phyloP scores from a whole-genome alignment of 2,329 filamentous ascomycete genomes.

The Claviceps arundinis region DNA sequence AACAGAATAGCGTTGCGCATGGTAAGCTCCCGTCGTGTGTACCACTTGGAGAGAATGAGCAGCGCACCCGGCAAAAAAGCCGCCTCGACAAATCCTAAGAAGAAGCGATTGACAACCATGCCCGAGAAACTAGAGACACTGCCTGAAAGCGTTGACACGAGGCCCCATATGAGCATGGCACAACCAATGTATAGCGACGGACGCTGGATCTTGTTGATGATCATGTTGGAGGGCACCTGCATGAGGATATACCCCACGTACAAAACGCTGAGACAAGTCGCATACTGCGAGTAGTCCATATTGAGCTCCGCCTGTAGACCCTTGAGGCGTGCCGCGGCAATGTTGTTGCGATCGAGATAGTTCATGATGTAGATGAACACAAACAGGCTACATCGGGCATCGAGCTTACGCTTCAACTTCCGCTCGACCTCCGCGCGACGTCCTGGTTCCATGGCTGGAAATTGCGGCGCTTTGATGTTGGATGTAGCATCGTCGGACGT shows the following conservation, averaged over 20 bases:
- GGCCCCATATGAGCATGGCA: constrained; percentile 46
- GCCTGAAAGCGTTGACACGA: constrained; percentile 44
- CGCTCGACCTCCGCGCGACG: constrained; percentile 47
- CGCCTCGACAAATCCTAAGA: constrained; percentile 49
- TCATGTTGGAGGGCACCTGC: constrained; percentile 46
- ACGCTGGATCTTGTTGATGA: constrained; percentile 39
- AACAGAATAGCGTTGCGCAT: constrained; percentile 43
- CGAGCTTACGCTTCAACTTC: constrained; percentile 56
- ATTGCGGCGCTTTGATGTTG: background rate
- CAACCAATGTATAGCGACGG: constrained; percentile 37
- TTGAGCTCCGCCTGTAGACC: constrained; percentile 49
- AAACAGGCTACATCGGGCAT: constrained; percentile 52
- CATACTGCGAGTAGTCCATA: constrained; percentile 45
- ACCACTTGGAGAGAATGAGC: constrained; percentile 53
- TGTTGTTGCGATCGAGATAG: constrained; percentile 57
- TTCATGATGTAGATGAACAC: constrained; percentile 66
- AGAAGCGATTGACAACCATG: constrained; percentile 43
- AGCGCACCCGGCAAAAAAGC: constrained; percentile 52
- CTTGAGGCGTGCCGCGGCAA: constrained; percentile 51
- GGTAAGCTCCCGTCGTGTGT: constrained; percentile 45
- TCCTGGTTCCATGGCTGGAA: constrained; percentile 24
- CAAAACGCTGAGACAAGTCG: constrained; percentile 49
- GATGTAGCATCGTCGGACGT: background rate
- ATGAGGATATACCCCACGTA: constrained; percentile 55
- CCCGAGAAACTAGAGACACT: constrained; percentile 36